Conservation (phyloP, 2,329 filamentous ascomycete genomes). For the Paracorniculantispora psalliotae region DNA sequence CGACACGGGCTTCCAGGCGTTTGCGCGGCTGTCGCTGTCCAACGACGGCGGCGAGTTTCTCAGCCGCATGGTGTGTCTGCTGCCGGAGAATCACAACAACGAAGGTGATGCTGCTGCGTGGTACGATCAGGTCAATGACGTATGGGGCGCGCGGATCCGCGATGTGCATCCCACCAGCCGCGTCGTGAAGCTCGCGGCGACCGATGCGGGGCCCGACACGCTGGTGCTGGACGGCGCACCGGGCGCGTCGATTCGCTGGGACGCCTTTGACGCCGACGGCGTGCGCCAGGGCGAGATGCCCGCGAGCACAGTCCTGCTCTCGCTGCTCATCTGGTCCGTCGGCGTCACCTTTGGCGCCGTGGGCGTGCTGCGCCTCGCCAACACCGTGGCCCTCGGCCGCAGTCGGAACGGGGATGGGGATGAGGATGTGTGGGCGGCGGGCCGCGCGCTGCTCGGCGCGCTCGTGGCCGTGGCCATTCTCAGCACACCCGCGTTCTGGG, state of each 20-base stretch:
- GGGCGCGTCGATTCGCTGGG: constrained; percentile 39
- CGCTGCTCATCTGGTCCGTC: neutral
- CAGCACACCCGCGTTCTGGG: neutral
- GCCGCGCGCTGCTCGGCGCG: neutral
- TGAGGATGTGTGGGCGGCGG: neutral
- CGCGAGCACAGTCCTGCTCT: neutral
- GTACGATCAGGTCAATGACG: constrained; percentile 35
- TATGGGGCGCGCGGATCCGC: constrained; percentile 37
- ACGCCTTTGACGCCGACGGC: constrained; percentile 17
- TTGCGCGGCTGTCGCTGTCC: constrained; percentile 40
- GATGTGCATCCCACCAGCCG: constrained; percentile 38
- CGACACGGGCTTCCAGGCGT: constrained; percentile 42
- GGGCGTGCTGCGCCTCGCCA: neutral
- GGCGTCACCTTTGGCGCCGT: neutral
- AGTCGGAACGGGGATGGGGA: too few species aligned
- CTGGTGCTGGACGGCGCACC: constrained; percentile 30
- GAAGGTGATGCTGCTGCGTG: constrained; percentile 21
- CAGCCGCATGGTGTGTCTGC: constrained; percentile 39
- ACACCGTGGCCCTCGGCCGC: neutral
- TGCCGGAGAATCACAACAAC: constrained; percentile 18
- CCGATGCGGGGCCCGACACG: constrained; percentile 29
- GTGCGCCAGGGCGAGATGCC: neutral
- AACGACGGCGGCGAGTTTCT: constrained; percentile 41
- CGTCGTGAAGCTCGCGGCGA: constrained; percentile 34
- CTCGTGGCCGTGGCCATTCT: neutral